Evolutionary conservation across 2,329 filamentous ascomycete species (phyloP).

Genomic region (Talaromyces sp.): DNA sequence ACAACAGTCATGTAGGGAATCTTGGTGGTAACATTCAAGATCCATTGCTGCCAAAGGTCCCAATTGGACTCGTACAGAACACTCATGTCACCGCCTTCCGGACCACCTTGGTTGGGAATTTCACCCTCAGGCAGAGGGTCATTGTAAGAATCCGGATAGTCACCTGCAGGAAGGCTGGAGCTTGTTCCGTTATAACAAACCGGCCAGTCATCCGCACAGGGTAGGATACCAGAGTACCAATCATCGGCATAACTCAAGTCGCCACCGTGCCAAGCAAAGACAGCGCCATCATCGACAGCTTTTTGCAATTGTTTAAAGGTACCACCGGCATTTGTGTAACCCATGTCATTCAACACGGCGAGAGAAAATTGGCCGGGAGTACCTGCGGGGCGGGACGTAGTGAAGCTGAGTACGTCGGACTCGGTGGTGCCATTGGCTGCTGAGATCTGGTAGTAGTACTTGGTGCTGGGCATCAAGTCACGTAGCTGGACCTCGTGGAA

Average conservation of each 20-base stretch:
- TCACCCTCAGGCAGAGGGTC: slow-evolving; percentile 49
- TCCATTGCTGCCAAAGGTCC: slow-evolving; percentile 55
- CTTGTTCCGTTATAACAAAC: slow-evolving; percentile 55
- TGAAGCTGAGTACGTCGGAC: slow-evolving; percentile 50
- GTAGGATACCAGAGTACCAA: slow-evolving; percentile 53
- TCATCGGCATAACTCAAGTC: slow-evolving; percentile 54
- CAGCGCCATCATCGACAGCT: slow-evolving; percentile 45
- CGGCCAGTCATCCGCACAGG: slow-evolving; percentile 50
- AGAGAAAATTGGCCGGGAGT: slow-evolving; percentile 45
- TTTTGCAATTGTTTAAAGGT: slow-evolving; percentile 47
- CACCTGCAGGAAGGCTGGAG: slow-evolving; percentile 41
- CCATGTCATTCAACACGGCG: slow-evolving; percentile 55
- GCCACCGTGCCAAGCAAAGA: slow-evolving; percentile 55
- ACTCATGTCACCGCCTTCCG: slow-evolving; percentile 51
- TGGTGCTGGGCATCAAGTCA: slow-evolving; percentile 44
- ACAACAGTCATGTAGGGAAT: slow-evolving; percentile 53
- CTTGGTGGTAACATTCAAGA: slow-evolving; percentile 43
- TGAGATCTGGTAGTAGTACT: slow-evolving; percentile 54
- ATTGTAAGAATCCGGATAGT: slow-evolving; percentile 43
- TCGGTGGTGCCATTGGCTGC: slow-evolving; percentile 52
- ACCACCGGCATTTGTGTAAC: slow-evolving; percentile 53
- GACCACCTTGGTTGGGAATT: slow-evolving; percentile 47
- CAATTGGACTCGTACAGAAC: slow-evolving; percentile 53
- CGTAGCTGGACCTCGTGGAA: slow-evolving; percentile 53
- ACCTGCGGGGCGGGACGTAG: slow-evolving; percentile 47